These are phyloP conservation scores for Cicer bijugum DNA, from an alignment of 306 rosid genomes.

Conservation along the genomic window DNA sequence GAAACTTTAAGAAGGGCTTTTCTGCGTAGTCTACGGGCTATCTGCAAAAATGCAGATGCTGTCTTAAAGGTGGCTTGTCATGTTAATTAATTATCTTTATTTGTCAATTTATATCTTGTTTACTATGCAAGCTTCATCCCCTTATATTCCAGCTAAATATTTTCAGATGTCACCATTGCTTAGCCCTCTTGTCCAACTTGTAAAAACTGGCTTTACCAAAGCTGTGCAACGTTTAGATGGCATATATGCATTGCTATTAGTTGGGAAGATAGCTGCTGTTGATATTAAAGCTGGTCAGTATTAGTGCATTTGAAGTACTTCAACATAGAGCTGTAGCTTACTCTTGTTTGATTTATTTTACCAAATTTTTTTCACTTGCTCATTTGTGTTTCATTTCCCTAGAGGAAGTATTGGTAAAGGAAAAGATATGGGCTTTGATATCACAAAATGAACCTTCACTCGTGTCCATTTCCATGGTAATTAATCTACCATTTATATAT, in stretches of 20 bases:
- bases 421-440: slow-evolving; percentile 82
- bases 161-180: slow-evolving; percentile 71
- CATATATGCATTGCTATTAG: slow-evolving; percentile 82
- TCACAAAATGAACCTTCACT: slow-evolving; percentile 92
- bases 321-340: slow-evolving; percentile 19
- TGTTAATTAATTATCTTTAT: slow-evolving; percentile 39
- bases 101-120: slow-evolving; percentile 38
- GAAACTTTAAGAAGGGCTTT: slow-evolving; percentile 86
- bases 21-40: slow-evolving; percentile 66
- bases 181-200: slow-evolving; percentile 83
- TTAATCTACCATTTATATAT: slow-evolving; percentile 19
- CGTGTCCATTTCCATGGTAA: slow-evolving; percentile 80
- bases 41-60: slow-evolving; percentile 73
- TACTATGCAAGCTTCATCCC: slow-evolving; percentile 30
- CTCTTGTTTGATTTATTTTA: slow-evolving; percentile 11
- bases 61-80: slow-evolving; percentile 61
- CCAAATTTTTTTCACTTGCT: slow-evolving; percentile 31
- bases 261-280: slow-evolving; percentile 79
- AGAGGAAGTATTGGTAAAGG: slow-evolving; percentile 86
- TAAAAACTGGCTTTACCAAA: slow-evolving; percentile 93
- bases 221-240: slow-evolving; percentile 97
- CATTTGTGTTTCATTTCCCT: slow-evolving; percentile 35
- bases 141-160: slow-evolving; percentile 31
- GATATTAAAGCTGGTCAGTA: slow-evolving; percentile 91
- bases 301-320: slow-evolving; percentile 37